Base-by-base conservation (phyloP, 2,329 filamentous ascomycete genomes). In the Coccinonectria pachysandricola region DNA sequence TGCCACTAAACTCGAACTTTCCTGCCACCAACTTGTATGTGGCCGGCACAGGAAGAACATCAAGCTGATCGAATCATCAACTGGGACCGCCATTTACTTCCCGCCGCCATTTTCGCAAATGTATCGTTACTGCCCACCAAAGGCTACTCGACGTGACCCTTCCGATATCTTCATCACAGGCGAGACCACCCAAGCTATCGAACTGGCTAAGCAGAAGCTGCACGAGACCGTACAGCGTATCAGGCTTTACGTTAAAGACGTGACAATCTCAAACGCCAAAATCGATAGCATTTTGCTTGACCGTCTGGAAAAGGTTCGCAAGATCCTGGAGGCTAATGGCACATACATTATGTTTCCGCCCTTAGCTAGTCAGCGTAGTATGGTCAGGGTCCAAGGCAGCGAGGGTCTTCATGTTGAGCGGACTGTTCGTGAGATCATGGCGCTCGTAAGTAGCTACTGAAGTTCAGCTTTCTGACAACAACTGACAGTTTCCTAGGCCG, bases 21-120 rank as follows among this genome's bases (percentile, higher is more conserved):
- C 85, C 14, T 71, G 94, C 51, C 91, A 98, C 53, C 91, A 86
- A 31, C 68, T 95, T 29, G 77, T 96, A 25, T 95, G 87, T 53
- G 91, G 91, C 24, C 82, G 91, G 24, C 88, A 87, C 43, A 75
- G 91, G 43, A 93, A 94, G 64, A 95, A 95, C 54, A 94, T 98
- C 62, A 96, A 96, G 63, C 64, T 91, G 46, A 95, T 98, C 48
- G 91, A 98, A 57, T 93, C 91, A 9, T 76, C 81, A 15, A 96
- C 91, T 9, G 85, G 87, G 46, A 96, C 91, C 7, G 88, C 91
- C 38, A 96, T 98, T 46, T 98, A 98, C 60, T 96, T 98, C 50
- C 91, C 91, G 15, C 86, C 87, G 6, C 81, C 88, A 1, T 96
- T 96, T 52, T 87, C 88, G 9, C 77, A 80, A 32, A 78, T 95